Base-by-base conservation (phyloP, 805 yeast species). In the Candida boleticola region DNA sequence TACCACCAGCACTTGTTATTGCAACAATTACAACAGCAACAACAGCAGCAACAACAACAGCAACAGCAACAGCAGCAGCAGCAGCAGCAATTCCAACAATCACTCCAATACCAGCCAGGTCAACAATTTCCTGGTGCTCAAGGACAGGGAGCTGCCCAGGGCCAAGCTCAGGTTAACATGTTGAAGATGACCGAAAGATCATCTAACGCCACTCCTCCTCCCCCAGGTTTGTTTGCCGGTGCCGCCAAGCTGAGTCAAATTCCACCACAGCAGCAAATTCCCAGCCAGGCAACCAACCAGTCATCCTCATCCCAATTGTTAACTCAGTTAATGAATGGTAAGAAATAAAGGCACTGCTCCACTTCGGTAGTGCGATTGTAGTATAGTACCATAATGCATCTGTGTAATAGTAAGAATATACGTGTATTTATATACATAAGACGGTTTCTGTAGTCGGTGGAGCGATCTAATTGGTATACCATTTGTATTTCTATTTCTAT, bases 311-410 rank as follows among this genome's bases (percentile, higher is more conserved):
- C 89, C 31, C 96, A 89, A 57, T 73, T 89, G 55, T 73, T 89
- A 53, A 87, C 81, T 44, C 97, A 89, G 61, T 71, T 89, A 57
- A 83, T 89, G 82, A 83, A 83, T 52, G 95, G 95, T 22, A 86
- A 84, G 58, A 78, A 69, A 52, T 69, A 53, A 50, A 22, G 7
- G 14, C 17, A 19, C 10, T 29, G 32, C 27, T 13, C n/a, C n/a
- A n/a, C n/a, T n/a, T n/a, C n/a, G n/a, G n/a, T n/a, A n/a, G n/a
- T n/a, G n/a, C n/a, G n/a, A n/a, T n/a, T n/a, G n/a, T n/a, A n/a
- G n/a, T n/a, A n/a, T n/a, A n/a, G n/a, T n/a, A n/a, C n/a, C n/a
- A n/a, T n/a, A n/a, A n/a, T n/a, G n/a, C n/a, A n/a, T n/a, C n/a
- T n/a, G n/a, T n/a, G n/a, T n/a, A n/a, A n/a, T n/a, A n/a, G n/a